Base-by-base conservation (phyloP, 768 basidiomycete genomes). In the Suillus variegatus region DNA sequence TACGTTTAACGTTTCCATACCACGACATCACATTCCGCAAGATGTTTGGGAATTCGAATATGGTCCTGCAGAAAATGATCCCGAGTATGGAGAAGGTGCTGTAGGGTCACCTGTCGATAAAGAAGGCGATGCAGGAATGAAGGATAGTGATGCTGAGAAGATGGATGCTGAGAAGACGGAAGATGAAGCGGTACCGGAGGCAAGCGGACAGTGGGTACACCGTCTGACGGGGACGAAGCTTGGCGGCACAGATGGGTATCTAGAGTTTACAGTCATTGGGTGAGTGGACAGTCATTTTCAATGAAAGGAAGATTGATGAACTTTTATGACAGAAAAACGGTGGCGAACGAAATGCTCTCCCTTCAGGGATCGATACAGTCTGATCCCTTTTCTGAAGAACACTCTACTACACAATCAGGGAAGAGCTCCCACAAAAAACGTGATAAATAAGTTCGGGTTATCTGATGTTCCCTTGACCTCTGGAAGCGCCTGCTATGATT, bases 1-100 rank as follows among this genome's bases (percentile, higher is more conserved):
- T 32, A 97, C 93, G 7, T 98, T 97, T 82, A 98, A 98, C 76
- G 91, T 93, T 20, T 96, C 96, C 22, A 95, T 98, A 77, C 95
- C 96, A 3, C 87, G 92, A 64, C 87, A 93, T 72, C 95, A 97
- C 75, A 95, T 98, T 68, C 93, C 93, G 3, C 81, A 80, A 35
- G 88, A 91, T 40, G 77, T 84, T 65, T 96, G 93, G 89, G 84
- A 87, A 64, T 98, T 97, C 72, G 92, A 96, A 76, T 91, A 94
- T 68, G 93, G 90, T 5, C 83, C 91, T 0, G 87, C 89, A 13
- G 91, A 92, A 73, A 92, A 91, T 69, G 91, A 94, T 68, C 89
- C 91, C 12, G 89, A 91, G 71, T 88, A 84, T 76, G 88, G 84
- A 4, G 73, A 74, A 9, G 81, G 74, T 16, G 62, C 58, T 36